Evolutionary conservation across 805 yeast species (phyloP).

Genomic region (Schwanniomyces occidentalis): DNA sequence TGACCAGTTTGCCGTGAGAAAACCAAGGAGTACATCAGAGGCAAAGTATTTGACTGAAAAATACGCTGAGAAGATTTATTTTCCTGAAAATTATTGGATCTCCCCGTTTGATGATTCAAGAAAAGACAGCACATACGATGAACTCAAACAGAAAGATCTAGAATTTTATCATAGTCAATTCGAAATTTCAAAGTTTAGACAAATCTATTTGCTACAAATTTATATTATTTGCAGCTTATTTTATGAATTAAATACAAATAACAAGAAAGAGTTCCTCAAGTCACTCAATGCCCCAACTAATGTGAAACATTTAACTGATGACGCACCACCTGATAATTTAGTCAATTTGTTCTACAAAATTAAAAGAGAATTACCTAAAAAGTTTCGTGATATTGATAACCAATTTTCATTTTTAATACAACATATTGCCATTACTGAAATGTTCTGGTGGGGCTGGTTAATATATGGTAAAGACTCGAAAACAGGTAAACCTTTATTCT

Average conservation of each 20-base stretch:
- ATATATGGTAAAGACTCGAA: constrained; percentile 36
- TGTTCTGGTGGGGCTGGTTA: constrained; percentile 43
- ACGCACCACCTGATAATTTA: constrained; percentile 23
- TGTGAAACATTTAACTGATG: constrained; percentile 40
- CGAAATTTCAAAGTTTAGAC: constrained; percentile 26
- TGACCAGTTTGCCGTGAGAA: constrained; percentile 17
- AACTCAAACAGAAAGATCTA: constrained; percentile 22
- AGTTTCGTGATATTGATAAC: constrained; percentile 22
- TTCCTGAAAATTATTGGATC: constrained; percentile 39
- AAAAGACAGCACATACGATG: constrained; percentile 16
- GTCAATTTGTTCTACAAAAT: constrained; percentile 22
- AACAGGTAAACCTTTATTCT: constrained; percentile 29
- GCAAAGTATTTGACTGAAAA: constrained; percentile 16
- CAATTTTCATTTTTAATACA: constrained; percentile 28
- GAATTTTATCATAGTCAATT: constrained; percentile 23
- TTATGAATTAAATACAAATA: constrained; percentile 24
- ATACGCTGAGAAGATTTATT: constrained; percentile 21
- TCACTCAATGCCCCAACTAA: constrained; percentile 24
- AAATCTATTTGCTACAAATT: constrained; percentile 29
- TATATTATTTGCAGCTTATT: constrained; percentile 30
- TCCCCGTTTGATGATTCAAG: constrained; percentile 27
- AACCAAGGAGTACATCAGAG: constrained; percentile 17
- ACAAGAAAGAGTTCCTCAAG: constrained; percentile 22
- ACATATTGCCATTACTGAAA: constrained; percentile 27
- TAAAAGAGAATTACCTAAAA: constrained; percentile 25